Base-by-base conservation (phyloP, 2,329 filamentous ascomycete species). In the Penicillium capsulatum region DNA sequence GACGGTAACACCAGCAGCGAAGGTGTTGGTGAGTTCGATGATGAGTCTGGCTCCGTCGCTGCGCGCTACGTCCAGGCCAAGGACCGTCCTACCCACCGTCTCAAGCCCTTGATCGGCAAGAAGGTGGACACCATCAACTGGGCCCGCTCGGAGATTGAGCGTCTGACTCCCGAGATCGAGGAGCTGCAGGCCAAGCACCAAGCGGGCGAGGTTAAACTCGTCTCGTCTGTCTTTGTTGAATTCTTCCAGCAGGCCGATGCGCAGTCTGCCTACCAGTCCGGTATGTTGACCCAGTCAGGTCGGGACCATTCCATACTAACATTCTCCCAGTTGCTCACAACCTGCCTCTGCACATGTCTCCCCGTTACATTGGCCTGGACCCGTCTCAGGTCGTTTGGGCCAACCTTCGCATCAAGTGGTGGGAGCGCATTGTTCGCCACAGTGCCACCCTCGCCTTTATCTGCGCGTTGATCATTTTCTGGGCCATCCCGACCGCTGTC, bases 101-200 rank as follows among this genome's bases (percentile, higher is more conserved):
- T 83, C 39, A 86, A 84, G 60, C 73, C 76, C 4, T 64, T 92
- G 15, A 77, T 90, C 50, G 86, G 89, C 51, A 83, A 88, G 60
- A 92, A 94, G 64, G 90, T 96, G 11, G 92, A 98, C 67, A 92
- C 89, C 0, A 96, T 98, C 63, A 81, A 91, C 47, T 96, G 86
- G 84, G 85, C 81, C 48, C 84, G 92, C 36, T 72, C 75, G 1
- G 84, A 94, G 63, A 79, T 96, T 36, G 78, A 83, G 48, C 80
- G 81, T 34, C 77, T 94, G 31, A 82, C 84, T 36, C 83, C 85
- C 0, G 75, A 85, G 44, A 82, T 88, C 19, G 76, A 84, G 34
- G 72, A 77, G 29, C 74, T 80, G 16, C 86, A 92, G 61, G 74
- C 72, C 28, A 73, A 76, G 34, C 86, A 91, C 59, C 76, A 74